Conservation (phyloP, 176 grass and related monocot genomes). For the Phyllostachys edulis region DNA sequence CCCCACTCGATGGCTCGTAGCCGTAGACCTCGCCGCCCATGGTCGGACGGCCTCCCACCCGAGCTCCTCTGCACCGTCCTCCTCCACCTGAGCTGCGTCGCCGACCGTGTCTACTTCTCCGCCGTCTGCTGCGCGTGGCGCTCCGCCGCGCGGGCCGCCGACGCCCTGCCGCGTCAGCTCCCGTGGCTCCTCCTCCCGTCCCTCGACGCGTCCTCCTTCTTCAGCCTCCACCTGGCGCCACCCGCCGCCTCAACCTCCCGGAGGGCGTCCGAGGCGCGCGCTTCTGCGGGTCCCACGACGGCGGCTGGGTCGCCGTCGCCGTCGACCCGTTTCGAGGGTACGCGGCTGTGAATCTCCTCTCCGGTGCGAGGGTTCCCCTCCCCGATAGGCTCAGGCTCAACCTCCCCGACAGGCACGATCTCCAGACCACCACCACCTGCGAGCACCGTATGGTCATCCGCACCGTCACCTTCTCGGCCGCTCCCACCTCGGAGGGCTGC, state of each 20-base stretch:
- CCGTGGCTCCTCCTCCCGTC: conserved; percentile 22
- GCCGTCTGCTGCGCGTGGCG: conserved; percentile 5
- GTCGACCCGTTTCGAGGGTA: not conserved
- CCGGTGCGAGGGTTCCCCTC: not conserved
- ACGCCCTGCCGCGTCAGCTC: not conserved
- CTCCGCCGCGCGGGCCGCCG: not conserved
- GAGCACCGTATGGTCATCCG: conserved; percentile 23
- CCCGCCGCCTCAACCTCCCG: not conserved
- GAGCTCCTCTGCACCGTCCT: conserved; percentile 5
- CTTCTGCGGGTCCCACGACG: conserved; percentile 13
- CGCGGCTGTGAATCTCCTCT: conserved; percentile 11
- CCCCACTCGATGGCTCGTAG: not conserved
- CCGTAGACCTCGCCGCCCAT: not conserved
- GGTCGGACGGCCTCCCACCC: not conserved
- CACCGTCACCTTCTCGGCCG: conserved; percentile 23
- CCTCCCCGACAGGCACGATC: not conserved
- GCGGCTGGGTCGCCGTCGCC: conserved; percentile 14
- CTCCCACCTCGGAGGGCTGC: not conserved
- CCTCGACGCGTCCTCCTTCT: not conserved
- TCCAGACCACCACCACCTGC: not conserved
- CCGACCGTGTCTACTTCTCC: not conserved
- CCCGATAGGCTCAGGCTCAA: conserved; percentile 7
- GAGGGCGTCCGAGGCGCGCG: not conserved
- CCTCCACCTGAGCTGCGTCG: not conserved
- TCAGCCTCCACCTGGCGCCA: not conserved